Evolutionary conservation across 1,284 basidiomycete species (phyloP), one percentile per base, ranked within the genome.

Genomic region (Xerocomus alliaceus): DNA sequence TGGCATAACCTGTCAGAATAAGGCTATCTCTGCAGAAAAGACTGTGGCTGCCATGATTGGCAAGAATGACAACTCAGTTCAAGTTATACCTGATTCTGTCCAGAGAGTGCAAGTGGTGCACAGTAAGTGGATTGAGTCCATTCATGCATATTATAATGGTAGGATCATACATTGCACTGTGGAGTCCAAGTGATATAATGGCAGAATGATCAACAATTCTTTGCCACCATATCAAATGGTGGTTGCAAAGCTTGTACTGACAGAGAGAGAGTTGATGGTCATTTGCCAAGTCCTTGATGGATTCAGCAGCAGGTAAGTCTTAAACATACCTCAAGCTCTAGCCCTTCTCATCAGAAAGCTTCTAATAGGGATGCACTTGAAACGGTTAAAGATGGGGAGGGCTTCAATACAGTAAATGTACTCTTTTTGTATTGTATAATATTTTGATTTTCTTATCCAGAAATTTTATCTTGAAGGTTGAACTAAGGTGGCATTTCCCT

Each of bases 401-500:
- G 61, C 11, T 18, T 63, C 3, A 62, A 11, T 22, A 47, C 58
- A n/a, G 61, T 56, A 32, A 32, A 6, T 4, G 5, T n/a, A 9
- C 34, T 18, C 7, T 24, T 41, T 39, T 11, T 52, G 11, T 35
- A 24, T 20, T 7, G 9, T 11, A 2, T 4, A 29, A 1, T n/a
- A n/a, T 35, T 39, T 34, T 45, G 17, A 60, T 8, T 3, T 22
- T 35, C 28, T 46, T 39, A 7, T 39, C 6, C 18, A 63, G 62
- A 63, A 63, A 63, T 62, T 63, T 10, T 63, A 63, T 28, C 47
- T 63, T 20, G 62, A 63, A 50, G 62, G 60, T 0, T 28, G 54
- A 1, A 63, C 62, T 3, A 57, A 63, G 20, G 62, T 48, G 2
- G 60, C 51, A 9, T 63, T 62, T 12, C 62, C 62, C 17, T 63